Conservation (phyloP, 2,329 filamentous ascomycete genomes). For the Penicillium sp. region DNA sequence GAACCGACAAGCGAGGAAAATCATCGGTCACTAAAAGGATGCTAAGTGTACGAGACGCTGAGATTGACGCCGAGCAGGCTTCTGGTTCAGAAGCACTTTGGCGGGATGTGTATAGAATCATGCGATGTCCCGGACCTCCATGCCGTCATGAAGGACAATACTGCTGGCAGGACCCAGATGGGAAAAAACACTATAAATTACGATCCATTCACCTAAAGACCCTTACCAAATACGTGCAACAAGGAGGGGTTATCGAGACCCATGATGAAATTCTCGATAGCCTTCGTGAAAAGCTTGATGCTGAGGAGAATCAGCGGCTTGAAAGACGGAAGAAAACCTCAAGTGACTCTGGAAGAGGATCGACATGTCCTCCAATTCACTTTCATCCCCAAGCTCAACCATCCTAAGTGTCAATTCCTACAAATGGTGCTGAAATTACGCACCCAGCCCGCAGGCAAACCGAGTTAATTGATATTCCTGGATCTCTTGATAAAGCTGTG, state of each 20-base stretch:
- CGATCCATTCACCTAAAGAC: conserved; percentile 30
- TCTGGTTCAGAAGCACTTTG: not conserved
- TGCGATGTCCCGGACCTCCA: not conserved
- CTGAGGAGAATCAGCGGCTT: conserved; percentile 33
- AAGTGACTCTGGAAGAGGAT: conserved; percentile 16
- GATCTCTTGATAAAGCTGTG: conserved; percentile 15
- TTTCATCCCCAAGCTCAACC: conserved; percentile 38
- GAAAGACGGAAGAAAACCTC: conserved; percentile 23
- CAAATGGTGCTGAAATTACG: not conserved
- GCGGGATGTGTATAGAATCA: not conserved
- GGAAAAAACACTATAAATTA: conserved; percentile 20
- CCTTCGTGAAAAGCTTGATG: conserved; percentile 37
- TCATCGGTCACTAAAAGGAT: not conserved
- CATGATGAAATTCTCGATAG: conserved; percentile 36
- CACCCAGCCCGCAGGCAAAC: not conserved
- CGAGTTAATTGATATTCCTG: conserved; percentile 4
- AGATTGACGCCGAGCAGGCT: not conserved
- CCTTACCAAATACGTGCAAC: conserved; percentile 32
- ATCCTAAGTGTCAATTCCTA: conserved; percentile 10
- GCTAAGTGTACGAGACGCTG: not conserved
- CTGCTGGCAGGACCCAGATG: not conserved
- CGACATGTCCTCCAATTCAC: conserved; percentile 30
- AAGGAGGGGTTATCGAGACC: conserved; percentile 15
- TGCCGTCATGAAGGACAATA: not conserved
- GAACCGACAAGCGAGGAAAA: not conserved